Evolutionary conservation across 495 filamentous ascomycete genomes (phyloP), one percentile per base, ranked within the genome.

Genomic region (Podospora bellae-mahoneyi): DNA sequence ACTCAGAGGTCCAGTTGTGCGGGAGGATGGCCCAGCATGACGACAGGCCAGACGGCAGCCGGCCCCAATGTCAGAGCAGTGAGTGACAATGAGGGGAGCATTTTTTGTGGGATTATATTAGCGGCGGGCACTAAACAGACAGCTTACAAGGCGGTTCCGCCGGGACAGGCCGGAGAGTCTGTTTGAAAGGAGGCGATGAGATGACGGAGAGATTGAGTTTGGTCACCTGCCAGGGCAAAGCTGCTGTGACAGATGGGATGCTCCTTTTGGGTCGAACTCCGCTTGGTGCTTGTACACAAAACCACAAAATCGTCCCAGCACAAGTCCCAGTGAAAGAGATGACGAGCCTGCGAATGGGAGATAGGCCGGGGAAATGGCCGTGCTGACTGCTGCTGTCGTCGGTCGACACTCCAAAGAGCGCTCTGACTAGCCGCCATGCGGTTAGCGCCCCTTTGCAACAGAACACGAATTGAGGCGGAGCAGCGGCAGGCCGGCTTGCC

Each of bases 401-500:
- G 55, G 16, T 13, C 1, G 23, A 19, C 18, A 26, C 23, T 58
- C 55, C 55, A 63, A 63, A 32, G 61, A 16, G 61, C 16, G 57
- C 20, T 53, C 16, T 4, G 20, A 20, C 56, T 66, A 66, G 56
- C 39, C 65, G 5, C n/a, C 10, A 13, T 28, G n/a, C 57, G 65
- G 26, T 59, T 66, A 66, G 65, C 65, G 55, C 65, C 65, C 27
- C 65, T 27, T 32, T 60, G 65, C 65, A 66, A 5, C 65, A 60
- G 65, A 66, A 66, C 65, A 66, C 65, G 48, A 34, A 60, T 56
- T 60, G 65, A 59, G 65, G 56, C 56, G 65, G 57, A 61, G 56
- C 55, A 44, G 13, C 56, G 61, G 61, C 61, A 34, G 9, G 61
- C 5, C 61, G 61, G 61, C 61, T 39, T 27, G 32, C 20, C 3